phyloP scores from a whole-genome alignment of 305 asterid species.

The Ilex paraguariensis region DNA sequence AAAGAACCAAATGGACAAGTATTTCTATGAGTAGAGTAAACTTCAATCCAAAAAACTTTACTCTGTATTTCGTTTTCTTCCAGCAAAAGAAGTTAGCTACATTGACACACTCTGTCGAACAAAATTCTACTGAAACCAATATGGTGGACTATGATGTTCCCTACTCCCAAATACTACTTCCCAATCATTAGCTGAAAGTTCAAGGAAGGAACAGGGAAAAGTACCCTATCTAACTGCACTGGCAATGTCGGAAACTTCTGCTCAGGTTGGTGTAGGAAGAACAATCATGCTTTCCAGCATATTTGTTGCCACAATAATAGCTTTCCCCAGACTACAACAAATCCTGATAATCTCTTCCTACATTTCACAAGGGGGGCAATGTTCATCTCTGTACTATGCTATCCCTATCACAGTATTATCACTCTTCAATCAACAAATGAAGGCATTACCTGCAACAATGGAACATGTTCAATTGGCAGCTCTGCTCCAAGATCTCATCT shows the following conservation, averaged over 20 bases:
- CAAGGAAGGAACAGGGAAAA: neutral
- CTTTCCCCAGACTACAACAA: constrained; percentile 95
- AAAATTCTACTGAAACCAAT: too few relatives aligned
- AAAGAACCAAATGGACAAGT: too few relatives aligned
- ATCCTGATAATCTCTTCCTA: constrained; percentile 87
- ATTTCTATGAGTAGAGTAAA: too few relatives aligned
- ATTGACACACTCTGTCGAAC: too few relatives aligned
- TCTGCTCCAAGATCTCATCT: constrained; percentile 99
- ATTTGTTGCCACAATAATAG: constrained; percentile 95
- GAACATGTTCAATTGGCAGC: constrained; percentile 96
- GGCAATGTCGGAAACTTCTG: constrained; percentile 95
- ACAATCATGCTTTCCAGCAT: constrained; percentile 99
- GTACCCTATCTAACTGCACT: constrained; percentile 86
- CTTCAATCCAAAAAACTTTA: too few relatives aligned
- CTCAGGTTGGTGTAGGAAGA: constrained; percentile 95
- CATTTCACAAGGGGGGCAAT: constrained; percentile 3
- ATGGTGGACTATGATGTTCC: too few relatives aligned
- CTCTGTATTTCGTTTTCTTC: too few relatives aligned
- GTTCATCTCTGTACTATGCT: too few relatives aligned
- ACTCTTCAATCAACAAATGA: too few relatives aligned
- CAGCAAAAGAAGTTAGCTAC: too few relatives aligned
- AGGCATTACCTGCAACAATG: constrained; percentile 75
- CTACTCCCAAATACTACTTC: too few relatives aligned
- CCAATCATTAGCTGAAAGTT: too few relatives aligned
- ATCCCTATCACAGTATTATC: neutral